Evolutionary conservation across 768 basidiomycete genomes (phyloP).

Genomic region (Pholiota microspora): DNA sequence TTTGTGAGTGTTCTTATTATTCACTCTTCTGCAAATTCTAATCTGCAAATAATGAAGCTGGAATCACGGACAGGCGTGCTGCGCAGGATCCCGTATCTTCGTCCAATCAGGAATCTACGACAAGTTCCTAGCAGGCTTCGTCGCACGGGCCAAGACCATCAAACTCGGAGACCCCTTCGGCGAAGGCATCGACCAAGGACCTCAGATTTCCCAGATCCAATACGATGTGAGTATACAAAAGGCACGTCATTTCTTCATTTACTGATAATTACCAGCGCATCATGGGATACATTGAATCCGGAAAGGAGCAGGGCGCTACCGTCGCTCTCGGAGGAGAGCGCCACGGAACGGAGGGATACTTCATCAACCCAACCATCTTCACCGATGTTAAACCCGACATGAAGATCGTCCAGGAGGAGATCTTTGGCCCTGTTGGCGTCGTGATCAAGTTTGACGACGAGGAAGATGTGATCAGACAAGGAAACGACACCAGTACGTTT

Average conservation of each 20-base stretch:
- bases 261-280: conserved; percentile 48
- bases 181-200: conserved; percentile 56
- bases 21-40: too few relatives aligned
- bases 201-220: conserved; percentile 67
- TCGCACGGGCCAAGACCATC: conserved; percentile 47
- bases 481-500: conserved; percentile 43
- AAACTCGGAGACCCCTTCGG: conserved; percentile 66
- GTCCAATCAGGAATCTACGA: conserved; percentile 81
- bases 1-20: conserved; percentile 41
- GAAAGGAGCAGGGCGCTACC: conserved; percentile 69
- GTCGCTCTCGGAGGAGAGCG: conserved; percentile 66
- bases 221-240: conserved; percentile 45
- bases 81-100: conserved; percentile 77
- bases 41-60: conserved; percentile 19
- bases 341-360: conserved; percentile 45
- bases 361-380: conserved; percentile 73
- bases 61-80: conserved; percentile 59
- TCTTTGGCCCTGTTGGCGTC: conserved; percentile 77
- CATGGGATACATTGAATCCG: conserved; percentile 72
- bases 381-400: conserved; percentile 61
- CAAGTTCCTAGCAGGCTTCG: conserved; percentile 60
- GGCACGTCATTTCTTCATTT: background rate
- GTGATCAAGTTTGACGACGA: conserved; percentile 73
- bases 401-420: conserved; percentile 73
- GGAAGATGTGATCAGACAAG: conserved; percentile 59